Conservation (phyloP, 495 filamentous ascomycete species). For the Aspergillus baeticus region DNA sequence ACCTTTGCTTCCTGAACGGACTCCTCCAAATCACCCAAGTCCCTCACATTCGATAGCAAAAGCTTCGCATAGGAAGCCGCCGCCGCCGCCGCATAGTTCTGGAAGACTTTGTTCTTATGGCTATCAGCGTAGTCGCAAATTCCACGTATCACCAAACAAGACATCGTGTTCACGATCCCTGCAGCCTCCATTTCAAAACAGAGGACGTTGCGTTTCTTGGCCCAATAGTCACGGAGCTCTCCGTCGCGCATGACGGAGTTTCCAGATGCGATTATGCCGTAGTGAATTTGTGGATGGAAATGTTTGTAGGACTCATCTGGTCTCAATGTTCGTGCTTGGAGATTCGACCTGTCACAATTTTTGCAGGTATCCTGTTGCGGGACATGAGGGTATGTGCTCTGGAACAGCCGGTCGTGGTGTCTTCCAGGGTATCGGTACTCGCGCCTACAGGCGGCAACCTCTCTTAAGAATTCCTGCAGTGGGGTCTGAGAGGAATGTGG, state of each 20-base stretch:
- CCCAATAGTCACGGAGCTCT: background rate
- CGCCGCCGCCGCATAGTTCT: slow-evolving; percentile 22
- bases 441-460: background rate
- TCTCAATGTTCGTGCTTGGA: background rate
- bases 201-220: background rate
- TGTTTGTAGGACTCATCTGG: background rate
- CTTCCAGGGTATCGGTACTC: background rate
- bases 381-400: background rate
- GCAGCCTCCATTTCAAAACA: slow-evolving; percentile 37
- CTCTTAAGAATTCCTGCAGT: background rate
- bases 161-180: slow-evolving; percentile 32
- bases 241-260: background rate
- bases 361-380: background rate
- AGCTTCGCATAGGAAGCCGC: slow-evolving; percentile 33
- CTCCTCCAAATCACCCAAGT: too few species aligned
- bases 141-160: slow-evolving; percentile 32
- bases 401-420: background rate
- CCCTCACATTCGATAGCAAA: background rate
- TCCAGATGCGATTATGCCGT: background rate
- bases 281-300: slow-evolving; percentile 1
- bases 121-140: slow-evolving; percentile 38
- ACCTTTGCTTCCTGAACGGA: too few species aligned
- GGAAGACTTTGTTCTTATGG: slow-evolving; percentile 39
- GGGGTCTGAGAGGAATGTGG: background rate
- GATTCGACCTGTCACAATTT: background rate